Evolutionary conservation across 441 rosid species (phyloP).

Genomic region (Brassica hybrid): DNA sequence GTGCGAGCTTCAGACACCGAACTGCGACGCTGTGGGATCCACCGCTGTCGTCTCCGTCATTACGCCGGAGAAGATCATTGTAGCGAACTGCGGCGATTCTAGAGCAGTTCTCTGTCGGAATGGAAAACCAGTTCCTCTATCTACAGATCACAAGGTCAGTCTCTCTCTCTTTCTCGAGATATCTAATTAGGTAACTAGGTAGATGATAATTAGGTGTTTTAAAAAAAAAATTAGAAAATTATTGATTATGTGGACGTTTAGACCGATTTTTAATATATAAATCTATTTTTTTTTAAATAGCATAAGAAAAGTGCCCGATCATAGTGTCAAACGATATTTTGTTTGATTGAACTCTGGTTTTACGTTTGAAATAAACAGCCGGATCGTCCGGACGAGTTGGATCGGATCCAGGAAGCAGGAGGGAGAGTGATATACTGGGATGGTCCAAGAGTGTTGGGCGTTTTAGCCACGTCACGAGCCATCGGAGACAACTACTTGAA

Average conservation of each 20-base stretch:
- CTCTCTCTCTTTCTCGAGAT: not conserved
- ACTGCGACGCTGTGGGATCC: conserved; percentile 72
- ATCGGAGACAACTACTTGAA: conserved; percentile 72
- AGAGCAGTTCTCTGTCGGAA: conserved; percentile 66
- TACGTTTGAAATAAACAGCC: conserved; percentile 47
- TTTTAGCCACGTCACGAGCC: conserved; percentile 69
- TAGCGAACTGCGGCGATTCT: conserved; percentile 73
- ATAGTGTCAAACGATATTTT: not conserved
- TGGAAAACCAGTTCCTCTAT: conserved; percentile 63
- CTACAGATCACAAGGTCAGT: conserved; percentile 65
- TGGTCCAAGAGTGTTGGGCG: conserved; percentile 63
- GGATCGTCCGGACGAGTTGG: conserved; percentile 69
- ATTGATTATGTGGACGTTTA: too few species aligned
- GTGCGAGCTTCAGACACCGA: conserved; percentile 67
- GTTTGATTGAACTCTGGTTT: too few species aligned
- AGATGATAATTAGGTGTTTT: too few species aligned
- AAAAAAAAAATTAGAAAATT: too few species aligned
- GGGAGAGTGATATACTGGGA: conserved; percentile 73
- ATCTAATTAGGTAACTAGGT: too few species aligned
- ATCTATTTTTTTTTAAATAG: too few species aligned
- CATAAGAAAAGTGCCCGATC: too few species aligned
- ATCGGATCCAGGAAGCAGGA: conserved; percentile 65
- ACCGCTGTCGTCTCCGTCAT: conserved; percentile 65
- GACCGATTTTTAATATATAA: too few species aligned
- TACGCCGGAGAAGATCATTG: conserved; percentile 57